phyloP scores from a whole-genome alignment of 2,329 filamentous ascomycete species.

The Beauveria caledonica region DNA sequence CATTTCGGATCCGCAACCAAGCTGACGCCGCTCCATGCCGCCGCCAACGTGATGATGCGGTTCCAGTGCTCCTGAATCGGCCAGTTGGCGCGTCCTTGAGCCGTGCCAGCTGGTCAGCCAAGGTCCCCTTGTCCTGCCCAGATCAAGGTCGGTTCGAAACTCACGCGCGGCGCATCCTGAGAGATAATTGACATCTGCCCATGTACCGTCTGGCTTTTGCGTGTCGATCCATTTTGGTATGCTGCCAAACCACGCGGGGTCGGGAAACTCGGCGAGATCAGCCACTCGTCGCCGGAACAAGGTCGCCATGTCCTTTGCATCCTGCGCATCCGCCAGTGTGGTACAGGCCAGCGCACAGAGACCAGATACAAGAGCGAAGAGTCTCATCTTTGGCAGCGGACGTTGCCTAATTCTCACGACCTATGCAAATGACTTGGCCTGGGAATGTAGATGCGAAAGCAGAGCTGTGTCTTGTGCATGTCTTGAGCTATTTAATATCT shows the following conservation, averaged over 20 bases:
- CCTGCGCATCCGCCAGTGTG: neutral
- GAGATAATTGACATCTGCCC: conserved; percentile 18
- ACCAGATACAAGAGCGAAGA: neutral
- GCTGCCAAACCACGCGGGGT: conserved; percentile 15
- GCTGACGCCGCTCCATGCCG: conserved; percentile 18
- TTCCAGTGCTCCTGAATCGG: conserved; percentile 19
- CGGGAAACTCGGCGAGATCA: conserved; percentile 17
- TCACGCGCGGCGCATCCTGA: conserved; percentile 17
- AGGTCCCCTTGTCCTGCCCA: neutral
- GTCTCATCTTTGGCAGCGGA: neutral
- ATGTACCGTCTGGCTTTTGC: conserved; percentile 17
- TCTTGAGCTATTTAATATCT: neutral
- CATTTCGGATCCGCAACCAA: conserved; percentile 8
- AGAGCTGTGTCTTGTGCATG: neutral
- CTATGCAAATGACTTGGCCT: no score
- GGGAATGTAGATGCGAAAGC: neutral
- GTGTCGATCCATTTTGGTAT: conserved; percentile 15
- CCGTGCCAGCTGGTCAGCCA: neutral
- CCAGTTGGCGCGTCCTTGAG: conserved; percentile 18
- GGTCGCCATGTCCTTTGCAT: conserved; percentile 10
- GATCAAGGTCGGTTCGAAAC: neutral
- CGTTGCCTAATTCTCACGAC: neutral
- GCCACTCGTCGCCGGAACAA: conserved; percentile 14
- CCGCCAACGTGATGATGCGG: conserved; percentile 16
- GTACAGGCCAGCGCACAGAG: neutral